Base-by-base conservation (phyloP, 1,139 yeast genomes). In the Blastobotrys proliferans region DNA sequence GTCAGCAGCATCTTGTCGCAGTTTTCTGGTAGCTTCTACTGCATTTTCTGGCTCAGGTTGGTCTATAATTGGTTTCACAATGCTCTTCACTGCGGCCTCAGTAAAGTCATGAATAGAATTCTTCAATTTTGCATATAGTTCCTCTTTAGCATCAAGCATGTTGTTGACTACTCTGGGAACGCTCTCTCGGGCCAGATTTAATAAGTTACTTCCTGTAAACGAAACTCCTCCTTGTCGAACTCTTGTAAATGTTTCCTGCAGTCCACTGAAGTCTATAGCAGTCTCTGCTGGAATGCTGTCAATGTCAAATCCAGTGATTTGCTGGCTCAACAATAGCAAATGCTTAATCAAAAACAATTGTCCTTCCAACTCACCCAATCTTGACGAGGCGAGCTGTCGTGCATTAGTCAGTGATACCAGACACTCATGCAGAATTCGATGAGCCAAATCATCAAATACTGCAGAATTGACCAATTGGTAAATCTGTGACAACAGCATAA, bases 381-480 rank as follows among this genome's bases (percentile, higher is more conserved):
- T 54, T 43, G 64, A 41, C 62, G 67, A 50, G 48, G 73, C 64
- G 49, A 66, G 48, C 1, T 60, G 67, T 51, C 74, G 76, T 6
- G 84, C 85, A 54, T 57, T 69, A 60, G 67, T 74, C 60, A 73
- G 71, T 24, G 79, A 83, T 41, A 67, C 61, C 30, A 90, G 74
- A 54, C 94, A 83, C 38, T 83, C 77, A 57, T 86, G 95, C 4
- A 90, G 86, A 45, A 87, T 80, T 44, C 83, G 79, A 60, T 88
- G 95, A 0, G 97, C 95, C 50, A 90, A 65, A 57, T 87, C 95
- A 57, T 88, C 95, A 65, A 90, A 90, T 1, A 88, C 85, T 8
- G 76, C 69, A n/a, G 68, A 54, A 51, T 82, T 81, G 20, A 90
- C 76, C 52, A 88, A 69, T 56, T 86, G 94, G 58, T 87, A 85